Conservation (phyloP, 345 rosid genomes). For the Ailanthus altissimus region DNA sequence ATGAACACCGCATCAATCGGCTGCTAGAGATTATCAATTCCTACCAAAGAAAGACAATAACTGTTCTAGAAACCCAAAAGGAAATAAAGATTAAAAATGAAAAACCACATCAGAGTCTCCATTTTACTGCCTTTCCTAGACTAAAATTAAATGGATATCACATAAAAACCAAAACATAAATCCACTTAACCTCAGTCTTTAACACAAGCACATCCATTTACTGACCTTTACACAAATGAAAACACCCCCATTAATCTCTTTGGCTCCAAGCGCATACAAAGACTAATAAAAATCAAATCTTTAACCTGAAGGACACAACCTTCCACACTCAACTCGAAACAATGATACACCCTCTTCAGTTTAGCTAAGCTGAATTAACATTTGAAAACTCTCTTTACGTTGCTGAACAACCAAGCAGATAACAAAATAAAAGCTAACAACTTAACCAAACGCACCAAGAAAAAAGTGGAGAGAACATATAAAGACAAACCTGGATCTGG, state of each 20-base stretch:
- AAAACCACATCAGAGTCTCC: not conserved
- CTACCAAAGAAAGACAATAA: too few relatives aligned
- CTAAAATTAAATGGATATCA: not conserved
- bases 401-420: conserved; percentile 23
- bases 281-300: not conserved
- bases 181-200: not conserved
- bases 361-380: conserved; percentile 11
- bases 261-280: not conserved
- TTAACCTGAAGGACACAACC: not conserved
- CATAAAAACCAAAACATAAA: not conserved
- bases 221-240: conserved; percentile 4
- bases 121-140: not conserved
- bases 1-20: not conserved
- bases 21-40: not conserved
- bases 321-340: not conserved
- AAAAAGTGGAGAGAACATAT: not conserved
- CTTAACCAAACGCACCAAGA: conserved; percentile 8
- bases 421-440: conserved; percentile 18
- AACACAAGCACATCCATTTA: not conserved
- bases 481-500: conserved; percentile 65
- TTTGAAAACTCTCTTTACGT: conserved; percentile 5
- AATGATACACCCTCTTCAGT: not conserved
- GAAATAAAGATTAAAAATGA: too few relatives aligned
- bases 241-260: not conserved
- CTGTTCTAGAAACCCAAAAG: not conserved